phyloP scores from a whole-genome alignment of 164 flowering plant genomes.

The Nymphaea thermarum region DNA sequence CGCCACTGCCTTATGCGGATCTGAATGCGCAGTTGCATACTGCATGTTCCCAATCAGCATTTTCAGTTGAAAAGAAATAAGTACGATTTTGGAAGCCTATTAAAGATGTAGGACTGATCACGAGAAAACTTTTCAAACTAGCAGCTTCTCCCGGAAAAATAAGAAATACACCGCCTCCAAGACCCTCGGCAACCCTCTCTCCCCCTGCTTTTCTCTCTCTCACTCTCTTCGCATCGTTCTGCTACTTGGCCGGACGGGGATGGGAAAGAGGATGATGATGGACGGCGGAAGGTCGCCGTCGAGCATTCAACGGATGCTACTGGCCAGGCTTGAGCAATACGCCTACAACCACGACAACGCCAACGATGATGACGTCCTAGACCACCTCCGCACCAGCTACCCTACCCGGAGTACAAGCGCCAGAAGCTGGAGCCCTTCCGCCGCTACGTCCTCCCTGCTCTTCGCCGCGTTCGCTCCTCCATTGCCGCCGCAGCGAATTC shows the following conservation, averaged over 20 bases:
- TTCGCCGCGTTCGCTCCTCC: constrained; percentile 9
- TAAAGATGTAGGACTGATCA: too few relatives aligned
- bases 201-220: neutral
- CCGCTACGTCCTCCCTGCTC: constrained; percentile 15
- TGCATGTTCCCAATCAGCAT: too few relatives aligned
- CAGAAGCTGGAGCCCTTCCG: constrained; percentile 23
- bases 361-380: constrained; percentile 6
- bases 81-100: too few relatives aligned
- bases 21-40: too few relatives aligned
- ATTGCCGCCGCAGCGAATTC: neutral
- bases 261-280: neutral
- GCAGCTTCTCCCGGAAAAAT: too few relatives aligned
- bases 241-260: neutral
- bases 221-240: too few relatives aligned
- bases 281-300: neutral
- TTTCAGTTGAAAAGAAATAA: too few relatives aligned
- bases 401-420: constrained; percentile 35
- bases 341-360: neutral
- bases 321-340: neutral
- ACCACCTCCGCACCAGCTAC: constrained; percentile 26
- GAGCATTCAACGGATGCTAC: neutral
- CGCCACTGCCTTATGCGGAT: too few relatives aligned
- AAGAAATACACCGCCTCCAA: too few relatives aligned
- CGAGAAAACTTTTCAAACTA: too few relatives aligned
- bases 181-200: too few relatives aligned